A percentile compares a stretch with the other conserved stretches of the same genome.
phyloP scores from a whole-genome alignment of 2,329 filamentous ascomycete species.

The Seiridium unicorne region DNA sequence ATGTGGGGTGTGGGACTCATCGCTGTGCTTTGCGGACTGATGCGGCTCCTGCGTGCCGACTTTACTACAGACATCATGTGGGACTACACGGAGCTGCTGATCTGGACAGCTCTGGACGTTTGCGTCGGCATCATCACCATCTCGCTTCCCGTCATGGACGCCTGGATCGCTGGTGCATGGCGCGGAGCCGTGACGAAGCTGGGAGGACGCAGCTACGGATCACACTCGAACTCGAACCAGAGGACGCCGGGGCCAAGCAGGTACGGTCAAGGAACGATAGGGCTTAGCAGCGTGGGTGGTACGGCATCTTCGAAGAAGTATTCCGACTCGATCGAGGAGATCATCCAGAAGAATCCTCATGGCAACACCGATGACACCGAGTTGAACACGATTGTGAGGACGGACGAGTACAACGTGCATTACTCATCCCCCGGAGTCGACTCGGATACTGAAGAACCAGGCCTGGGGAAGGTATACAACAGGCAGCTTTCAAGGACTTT shows the following conservation, averaged over 20 bases:
- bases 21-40: conserved; percentile 26
- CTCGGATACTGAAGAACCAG: neutral
- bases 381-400: conserved; percentile 1
- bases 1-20: conserved; percentile 30
- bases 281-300: neutral
- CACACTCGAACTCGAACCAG: neutral
- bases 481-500: neutral
- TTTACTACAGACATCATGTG: conserved; percentile 19
- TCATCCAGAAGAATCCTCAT: conserved; percentile 1
- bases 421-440: neutral
- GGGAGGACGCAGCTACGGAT: conserved; percentile 4
- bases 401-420: conserved; percentile 2
- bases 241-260: neutral
- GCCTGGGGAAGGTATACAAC: neutral
- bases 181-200: conserved; percentile 9
- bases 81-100: conserved; percentile 24
- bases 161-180: conserved; percentile 19
- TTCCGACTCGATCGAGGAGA: conserved; percentile 10
- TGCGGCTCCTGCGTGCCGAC: conserved; percentile 22
- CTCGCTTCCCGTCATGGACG: conserved; percentile 31
- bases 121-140: conserved; percentile 29
- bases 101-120: conserved; percentile 30
- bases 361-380: neutral
- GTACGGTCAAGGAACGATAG: conserved; percentile 4
- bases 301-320: neutral